phyloP scores from a whole-genome alignment of 2,329 filamentous ascomycete genomes.

The Cadophora gregata region DNA sequence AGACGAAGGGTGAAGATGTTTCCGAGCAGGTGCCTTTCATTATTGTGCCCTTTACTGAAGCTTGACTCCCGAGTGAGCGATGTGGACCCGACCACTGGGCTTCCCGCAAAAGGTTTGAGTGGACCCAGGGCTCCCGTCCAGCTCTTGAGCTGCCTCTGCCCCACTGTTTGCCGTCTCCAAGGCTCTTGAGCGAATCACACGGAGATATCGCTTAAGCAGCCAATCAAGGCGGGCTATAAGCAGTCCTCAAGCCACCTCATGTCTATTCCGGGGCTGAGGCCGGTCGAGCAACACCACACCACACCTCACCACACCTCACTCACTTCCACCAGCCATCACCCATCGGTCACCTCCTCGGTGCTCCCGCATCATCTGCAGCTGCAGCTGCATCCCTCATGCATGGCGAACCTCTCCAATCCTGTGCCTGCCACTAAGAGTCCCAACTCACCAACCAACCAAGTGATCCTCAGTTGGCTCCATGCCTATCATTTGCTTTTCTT shows the following conservation, averaged over 20 bases:
- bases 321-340: neutral
- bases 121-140: no score
- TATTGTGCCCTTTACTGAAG: neutral
- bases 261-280: conserved; percentile 11
- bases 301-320: neutral
- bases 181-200: neutral
- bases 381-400: neutral
- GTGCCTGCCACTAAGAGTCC: neutral
- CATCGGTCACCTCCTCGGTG: neutral
- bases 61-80: neutral
- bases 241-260: conserved; percentile 11
- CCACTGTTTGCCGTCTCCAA: neutral
- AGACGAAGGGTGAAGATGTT: neutral
- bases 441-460: neutral
- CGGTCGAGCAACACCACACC: neutral
- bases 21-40: neutral
- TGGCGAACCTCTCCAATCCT: neutral
- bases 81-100: neutral
- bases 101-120: conserved; percentile 5
- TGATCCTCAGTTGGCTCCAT: neutral
- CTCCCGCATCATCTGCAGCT: neutral
- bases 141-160: no score
- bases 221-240: neutral
- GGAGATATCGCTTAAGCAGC: neutral
- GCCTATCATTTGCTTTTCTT: conserved; percentile 1